phyloP scores from a whole-genome alignment of 2,329 filamentous ascomycete genomes.

The Phoma herbarum region DNA sequence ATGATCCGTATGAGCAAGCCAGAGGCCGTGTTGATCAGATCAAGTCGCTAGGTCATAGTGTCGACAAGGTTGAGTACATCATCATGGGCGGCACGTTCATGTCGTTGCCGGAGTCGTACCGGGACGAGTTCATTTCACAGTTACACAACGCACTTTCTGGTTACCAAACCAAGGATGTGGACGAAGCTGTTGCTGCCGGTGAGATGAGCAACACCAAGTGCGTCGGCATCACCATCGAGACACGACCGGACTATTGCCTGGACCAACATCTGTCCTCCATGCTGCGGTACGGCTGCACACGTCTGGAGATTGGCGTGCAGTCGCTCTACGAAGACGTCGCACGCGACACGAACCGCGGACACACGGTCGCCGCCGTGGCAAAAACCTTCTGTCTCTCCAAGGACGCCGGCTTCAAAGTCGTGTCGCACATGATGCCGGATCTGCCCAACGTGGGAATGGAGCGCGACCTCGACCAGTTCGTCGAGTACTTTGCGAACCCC shows the following conservation, averaged over 20 bases:
- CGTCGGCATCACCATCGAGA: conserved; percentile 98
- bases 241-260: conserved; percentile 93
- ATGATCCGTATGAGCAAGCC: conserved; percentile 98
- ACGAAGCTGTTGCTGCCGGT: conserved; percentile 92
- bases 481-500: conserved; percentile 97
- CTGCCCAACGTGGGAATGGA: conserved; percentile 98
- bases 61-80: conserved; percentile 99
- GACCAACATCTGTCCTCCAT: conserved; percentile 95
- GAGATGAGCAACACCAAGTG: conserved; percentile 98
- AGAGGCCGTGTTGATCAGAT: conserved; percentile 96
- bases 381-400: conserved; percentile 98
- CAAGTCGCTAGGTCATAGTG: conserved; percentile 91
- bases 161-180: conserved; percentile 92
- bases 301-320: conserved; percentile 93
- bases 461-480: conserved; percentile 93
- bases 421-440: conserved; percentile 99
- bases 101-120: conserved; percentile 88
- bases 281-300: conserved; percentile 96
- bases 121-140: conserved; percentile 93
- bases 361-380: conserved; percentile 93
- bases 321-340: conserved; percentile 98
- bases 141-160: conserved; percentile 96
- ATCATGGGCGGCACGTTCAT: conserved; percentile 99
- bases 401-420: conserved; percentile 98
- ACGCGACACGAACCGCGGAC: conserved; percentile 95